Percentiles rank a stretch among this genome's conserved stretches.
Evolutionary conservation across 495 filamentous ascomycete species (phyloP).

Genomic region (Neurospora sp.): DNA sequence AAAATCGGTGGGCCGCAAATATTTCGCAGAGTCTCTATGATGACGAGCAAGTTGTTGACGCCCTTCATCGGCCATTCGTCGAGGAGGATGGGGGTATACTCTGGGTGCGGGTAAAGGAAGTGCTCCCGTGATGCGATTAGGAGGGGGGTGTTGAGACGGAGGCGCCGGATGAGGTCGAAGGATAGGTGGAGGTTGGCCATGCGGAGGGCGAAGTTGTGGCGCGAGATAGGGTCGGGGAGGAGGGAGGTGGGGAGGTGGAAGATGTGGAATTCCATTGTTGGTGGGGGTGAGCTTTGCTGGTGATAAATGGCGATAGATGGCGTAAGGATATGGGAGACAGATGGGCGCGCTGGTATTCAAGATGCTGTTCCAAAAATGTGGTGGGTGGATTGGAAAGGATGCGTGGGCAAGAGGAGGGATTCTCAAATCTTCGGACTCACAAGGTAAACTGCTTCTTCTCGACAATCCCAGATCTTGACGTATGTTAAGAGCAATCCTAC

Average conservation of each 20-base stretch:
- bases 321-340: too few species aligned
- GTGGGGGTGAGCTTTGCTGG: neutral
- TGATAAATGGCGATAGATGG: too few species aligned
- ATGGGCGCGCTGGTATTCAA: too few species aligned
- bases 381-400: too few species aligned
- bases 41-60: neutral
- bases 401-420: too few species aligned
- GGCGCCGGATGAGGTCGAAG: neutral
- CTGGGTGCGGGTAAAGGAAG: neutral
- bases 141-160: neutral
- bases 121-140: neutral
- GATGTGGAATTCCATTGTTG: neutral
- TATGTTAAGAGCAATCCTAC: too few species aligned
- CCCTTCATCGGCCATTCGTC: neutral
- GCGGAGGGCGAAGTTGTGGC: neutral
- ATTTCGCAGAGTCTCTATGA: neutral
- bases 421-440: too few species aligned
- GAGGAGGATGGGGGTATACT: neutral
- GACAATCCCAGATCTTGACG: too few species aligned
- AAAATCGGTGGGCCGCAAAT: neutral
- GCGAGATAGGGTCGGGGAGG: neutral
- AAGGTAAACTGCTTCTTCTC: too few species aligned
- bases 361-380: too few species aligned
- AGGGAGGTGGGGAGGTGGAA: neutral
- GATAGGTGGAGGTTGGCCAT: neutral